phyloP scores from a whole-genome alignment of 352 stramenopile genomes.

The Globisporangium solare region DNA sequence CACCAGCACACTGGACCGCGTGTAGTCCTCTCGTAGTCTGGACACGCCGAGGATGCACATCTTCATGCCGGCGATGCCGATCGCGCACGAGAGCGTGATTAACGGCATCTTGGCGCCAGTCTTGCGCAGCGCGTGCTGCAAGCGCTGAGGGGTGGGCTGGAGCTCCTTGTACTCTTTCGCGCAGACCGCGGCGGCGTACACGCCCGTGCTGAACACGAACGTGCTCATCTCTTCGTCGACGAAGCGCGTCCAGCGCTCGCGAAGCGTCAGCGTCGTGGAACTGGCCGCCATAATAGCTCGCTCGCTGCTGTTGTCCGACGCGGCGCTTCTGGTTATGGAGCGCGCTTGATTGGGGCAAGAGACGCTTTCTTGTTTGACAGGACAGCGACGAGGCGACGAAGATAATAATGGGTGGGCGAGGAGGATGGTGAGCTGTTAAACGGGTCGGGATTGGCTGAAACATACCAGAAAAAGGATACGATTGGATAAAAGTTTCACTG shows the following conservation, averaged over 20 bases:
- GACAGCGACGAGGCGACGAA: too few species aligned
- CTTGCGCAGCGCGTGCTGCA: slow-evolving; percentile 26
- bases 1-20: slow-evolving; percentile 43
- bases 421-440: too few species aligned
- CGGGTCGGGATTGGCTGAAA: too few species aligned
- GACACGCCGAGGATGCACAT: slow-evolving; percentile 38
- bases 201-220: slow-evolving; percentile 23
- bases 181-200: slow-evolving; percentile 24
- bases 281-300: neutral
- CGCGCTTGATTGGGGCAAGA: too few species aligned
- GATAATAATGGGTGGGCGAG: too few species aligned
- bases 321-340: too few species aligned
- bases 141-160: slow-evolving; percentile 8
- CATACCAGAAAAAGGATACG: too few species aligned
- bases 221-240: slow-evolving; percentile 37
- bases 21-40: slow-evolving; percentile 49
- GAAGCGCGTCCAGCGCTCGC: slow-evolving; percentile 40
- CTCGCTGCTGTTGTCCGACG: neutral
- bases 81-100: slow-evolving; percentile 29
- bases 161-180: slow-evolving; percentile 25
- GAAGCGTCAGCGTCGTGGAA: slow-evolving; percentile 7
- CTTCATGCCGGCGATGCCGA: slow-evolving; percentile 60
- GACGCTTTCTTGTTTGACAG: too few species aligned
- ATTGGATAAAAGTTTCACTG: too few species aligned
- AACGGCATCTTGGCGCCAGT: slow-evolving; percentile 34